Percentiles rank a stretch among this genome's conserved stretches.
phyloP scores from a whole-genome alignment of 345 rosid species.

The Streptanthus diversifolius region DNA sequence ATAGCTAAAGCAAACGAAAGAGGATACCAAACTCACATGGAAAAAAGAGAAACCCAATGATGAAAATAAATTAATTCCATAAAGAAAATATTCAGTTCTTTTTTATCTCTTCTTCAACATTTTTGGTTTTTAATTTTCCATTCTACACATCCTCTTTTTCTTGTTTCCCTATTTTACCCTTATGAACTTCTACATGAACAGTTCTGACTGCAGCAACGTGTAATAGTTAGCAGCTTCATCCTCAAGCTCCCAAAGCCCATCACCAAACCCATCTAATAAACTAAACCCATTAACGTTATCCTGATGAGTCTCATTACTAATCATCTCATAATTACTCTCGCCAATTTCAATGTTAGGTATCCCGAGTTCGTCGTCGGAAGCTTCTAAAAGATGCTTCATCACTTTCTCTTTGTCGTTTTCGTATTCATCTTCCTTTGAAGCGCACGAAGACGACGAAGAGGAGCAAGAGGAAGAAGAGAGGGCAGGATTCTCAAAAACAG shows the following conservation, averaged over 20 bases:
- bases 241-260: slow-evolving; percentile 76
- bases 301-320: slow-evolving; percentile 13
- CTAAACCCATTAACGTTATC: slow-evolving; percentile 27
- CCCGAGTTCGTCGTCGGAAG: slow-evolving; percentile 90
- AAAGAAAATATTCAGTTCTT: neutral
- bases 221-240: slow-evolving; percentile 67
- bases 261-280: slow-evolving; percentile 41
- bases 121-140: neutral
- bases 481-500: neutral
- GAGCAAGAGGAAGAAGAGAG: slow-evolving; percentile 32
- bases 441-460: slow-evolving; percentile 24
- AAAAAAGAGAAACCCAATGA: neutral
- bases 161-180: slow-evolving; percentile 9
- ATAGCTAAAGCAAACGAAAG: slow-evolving; percentile 3
- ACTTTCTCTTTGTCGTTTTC: slow-evolving; percentile 49
- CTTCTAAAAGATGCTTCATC: slow-evolving; percentile 75
- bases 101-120: neutral
- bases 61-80: neutral
- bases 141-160: slow-evolving; percentile 10
- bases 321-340: slow-evolving; percentile 21
- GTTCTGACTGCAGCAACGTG: slow-evolving; percentile 57
- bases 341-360: slow-evolving; percentile 48
- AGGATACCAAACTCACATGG: slow-evolving; percentile 9
- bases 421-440: slow-evolving; percentile 27
- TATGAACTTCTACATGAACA: slow-evolving; percentile 43